Percentiles rank a stretch among this genome's conserved stretches.
Evolutionary conservation across 306 rosid species (phyloP).

Genomic region (Gleditsia sinensis): DNA sequence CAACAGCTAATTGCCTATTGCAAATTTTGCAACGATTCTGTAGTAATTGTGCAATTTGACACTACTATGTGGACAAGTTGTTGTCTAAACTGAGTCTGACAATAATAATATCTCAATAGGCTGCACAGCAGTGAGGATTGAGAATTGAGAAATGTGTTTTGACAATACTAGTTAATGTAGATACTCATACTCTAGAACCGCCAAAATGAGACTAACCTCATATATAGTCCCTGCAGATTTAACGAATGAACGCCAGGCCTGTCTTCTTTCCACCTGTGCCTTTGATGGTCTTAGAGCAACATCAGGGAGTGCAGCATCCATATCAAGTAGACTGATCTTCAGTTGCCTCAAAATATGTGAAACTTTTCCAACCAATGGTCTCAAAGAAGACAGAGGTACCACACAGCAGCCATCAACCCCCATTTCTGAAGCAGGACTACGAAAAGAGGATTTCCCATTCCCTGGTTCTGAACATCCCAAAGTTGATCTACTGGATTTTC

Average conservation of each 20-base stretch:
- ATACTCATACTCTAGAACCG: slow-evolving; percentile 14
- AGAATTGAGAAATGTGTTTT: slow-evolving; percentile 10
- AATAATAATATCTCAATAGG: slow-evolving; percentile 4
- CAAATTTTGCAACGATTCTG: slow-evolving; percentile 8
- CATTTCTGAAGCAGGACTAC: slow-evolving; percentile 48
- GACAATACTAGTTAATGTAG: slow-evolving; percentile 10
- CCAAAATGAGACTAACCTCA: slow-evolving; percentile 60
- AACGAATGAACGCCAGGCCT: slow-evolving; percentile 94
- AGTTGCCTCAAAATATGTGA: slow-evolving; percentile 72
- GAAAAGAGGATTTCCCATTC: slow-evolving; percentile 40
- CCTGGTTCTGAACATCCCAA: slow-evolving; percentile 46
- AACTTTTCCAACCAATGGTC: slow-evolving; percentile 80
- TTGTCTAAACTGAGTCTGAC: background rate
- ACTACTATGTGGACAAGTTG: background rate
- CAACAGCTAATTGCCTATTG: background rate
- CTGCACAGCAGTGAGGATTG: background rate
- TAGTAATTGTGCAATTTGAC: background rate
- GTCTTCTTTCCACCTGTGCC: slow-evolving; percentile 64
- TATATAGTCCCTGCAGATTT: slow-evolving; percentile 85
- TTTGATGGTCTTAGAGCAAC: slow-evolving; percentile 81
- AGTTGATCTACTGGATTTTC: slow-evolving; percentile 42
- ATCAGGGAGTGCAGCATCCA: slow-evolving; percentile 87
- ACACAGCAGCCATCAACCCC: slow-evolving; percentile 70
- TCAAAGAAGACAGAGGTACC: slow-evolving; percentile 80
- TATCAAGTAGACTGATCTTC: slow-evolving; percentile 84